Evolutionary conservation across 805 yeast species (phyloP), one percentile per base, ranked within the genome.

Genomic region (Metschnikowia reukaufii): DNA sequence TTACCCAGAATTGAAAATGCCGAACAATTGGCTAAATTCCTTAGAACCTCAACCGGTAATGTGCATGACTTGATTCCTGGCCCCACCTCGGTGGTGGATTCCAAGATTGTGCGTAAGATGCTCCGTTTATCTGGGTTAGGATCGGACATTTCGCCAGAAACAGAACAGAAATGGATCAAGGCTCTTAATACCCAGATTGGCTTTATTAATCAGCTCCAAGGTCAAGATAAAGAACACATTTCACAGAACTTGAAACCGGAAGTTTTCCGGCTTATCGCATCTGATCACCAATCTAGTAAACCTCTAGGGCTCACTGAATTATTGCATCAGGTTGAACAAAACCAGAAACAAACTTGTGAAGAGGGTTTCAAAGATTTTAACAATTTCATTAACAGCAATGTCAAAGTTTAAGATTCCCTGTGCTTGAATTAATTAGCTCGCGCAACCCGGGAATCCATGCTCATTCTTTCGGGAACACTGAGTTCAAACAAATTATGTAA

Each of bases 391-490:
- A 18, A n/a, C 5, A 33, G 39, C 21, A 40, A 7, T 27, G 44
- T 49, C 23, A 45, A 45, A 33, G 25, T 49, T 13, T 41, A 36
- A 29, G 20, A 16, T 4, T 18, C 30, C 36, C 19, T 12, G 19
- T 18, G 20, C 8, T 18, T 4, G 18, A 9, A 8, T 39, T 18
- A 47, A 15, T 25, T 29, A 10, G 42, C 9, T 32, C 55, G 29
- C n/a, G 56, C 53, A 25, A 86, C 74, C 55, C 96, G 76, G 1
- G 91, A 81, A 62, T 90, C 96, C 89, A 90, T 88, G 20, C 76
- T 72, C 60, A 80, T 81, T 51, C 96, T 74, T 59, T 88, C 94
- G 4, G 96, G 96, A 27, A 86, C 78, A 16, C 73, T 79, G 39
- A 91, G 72, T 39, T 81, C 80, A 7, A 91, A 74, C 41, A 89